These are phyloP conservation scores for Biscogniauxia marginata DNA, from an alignment of 2,329 filamentous ascomycete species.

Conservation along the genomic window DNA sequence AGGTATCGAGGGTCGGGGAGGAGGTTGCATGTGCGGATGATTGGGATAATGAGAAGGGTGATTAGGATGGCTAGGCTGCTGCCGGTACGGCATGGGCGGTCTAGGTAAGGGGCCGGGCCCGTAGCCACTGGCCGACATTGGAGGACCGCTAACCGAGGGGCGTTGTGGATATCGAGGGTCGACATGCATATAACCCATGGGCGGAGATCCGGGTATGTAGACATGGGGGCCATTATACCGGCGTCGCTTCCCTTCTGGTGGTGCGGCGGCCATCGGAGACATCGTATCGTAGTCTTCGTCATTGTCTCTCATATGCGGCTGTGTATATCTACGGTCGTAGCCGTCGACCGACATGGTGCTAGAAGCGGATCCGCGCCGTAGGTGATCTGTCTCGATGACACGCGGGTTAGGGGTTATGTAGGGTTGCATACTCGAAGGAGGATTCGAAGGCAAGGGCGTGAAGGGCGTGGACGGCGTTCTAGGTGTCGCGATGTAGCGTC, in stretches of 20 bases:
- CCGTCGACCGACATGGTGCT: constrained; percentile 46
- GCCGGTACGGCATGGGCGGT: constrained; percentile 21
- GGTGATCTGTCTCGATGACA: constrained; percentile 29
- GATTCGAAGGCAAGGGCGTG: constrained; percentile 28
- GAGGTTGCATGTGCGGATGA: constrained; percentile 51
- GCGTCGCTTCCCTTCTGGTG: constrained; percentile 34
- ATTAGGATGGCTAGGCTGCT: constrained; percentile 10
- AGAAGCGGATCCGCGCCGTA: constrained; percentile 30
- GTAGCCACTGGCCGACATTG: constrained; percentile 27
- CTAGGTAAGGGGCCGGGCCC: constrained; percentile 29
- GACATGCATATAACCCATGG: constrained; percentile 31
- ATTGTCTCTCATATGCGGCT: constrained; percentile 41
- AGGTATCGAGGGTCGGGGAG: constrained; percentile 45
- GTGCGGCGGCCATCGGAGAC: constrained; percentile 28
- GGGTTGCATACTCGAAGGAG: constrained; percentile 19
- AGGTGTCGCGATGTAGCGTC: constrained; percentile 62
- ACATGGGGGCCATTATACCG: constrained; percentile 31
- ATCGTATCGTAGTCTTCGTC: constrained; percentile 36
- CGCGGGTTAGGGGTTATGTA: constrained; percentile 27
- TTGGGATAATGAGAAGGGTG: constrained; percentile 15
- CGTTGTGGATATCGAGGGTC: constrained; percentile 34
- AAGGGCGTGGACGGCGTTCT: constrained; percentile 55
- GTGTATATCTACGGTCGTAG: constrained; percentile 62
- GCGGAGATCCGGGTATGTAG: constrained; percentile 40
- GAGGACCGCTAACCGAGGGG: constrained; percentile 23